phyloP scores from a whole-genome alignment of 371 early-diverging fungal species.

The Funneliformis caledonium region DNA sequence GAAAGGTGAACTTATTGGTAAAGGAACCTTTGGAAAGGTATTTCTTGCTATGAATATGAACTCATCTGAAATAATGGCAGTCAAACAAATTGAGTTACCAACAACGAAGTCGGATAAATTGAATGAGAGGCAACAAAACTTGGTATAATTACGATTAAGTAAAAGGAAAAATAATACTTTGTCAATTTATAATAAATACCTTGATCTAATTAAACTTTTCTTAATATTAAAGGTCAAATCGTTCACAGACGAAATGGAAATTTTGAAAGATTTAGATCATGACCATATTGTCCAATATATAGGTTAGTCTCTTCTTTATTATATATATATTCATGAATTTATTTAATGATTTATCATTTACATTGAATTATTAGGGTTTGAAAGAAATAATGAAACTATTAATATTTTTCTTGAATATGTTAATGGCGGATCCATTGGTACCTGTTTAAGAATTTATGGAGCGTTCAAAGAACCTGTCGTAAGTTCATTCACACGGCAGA shows the following conservation, averaged over 20 bases:
- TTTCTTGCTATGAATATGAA: constrained; percentile 83
- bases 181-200: not conserved
- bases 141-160: constrained; percentile 4
- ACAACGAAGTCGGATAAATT: constrained; percentile 45
- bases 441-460: constrained; percentile 69
- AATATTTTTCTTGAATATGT: constrained; percentile 95
- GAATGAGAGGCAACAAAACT: constrained; percentile 47
- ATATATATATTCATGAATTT: not conserved
- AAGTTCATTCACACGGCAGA: constrained; percentile 85
- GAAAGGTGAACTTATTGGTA: constrained; percentile 88
- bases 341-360: not conserved
- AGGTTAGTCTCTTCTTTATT: constrained; percentile 48
- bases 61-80: constrained; percentile 90
- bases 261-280: constrained; percentile 83
- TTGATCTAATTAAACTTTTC: not conserved
- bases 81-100: constrained; percentile 89
- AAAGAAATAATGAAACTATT: constrained; percentile 63
- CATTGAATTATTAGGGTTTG: constrained; percentile 52
- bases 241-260: constrained; percentile 81
- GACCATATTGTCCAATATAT: constrained; percentile 85
- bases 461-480: constrained; percentile 76
- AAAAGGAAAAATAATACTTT: not conserved
- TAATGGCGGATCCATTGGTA: constrained; percentile 81
- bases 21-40: constrained; percentile 96
- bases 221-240: constrained; percentile 53